These are phyloP conservation scores for Phanerodontia chrysosporium DNA, from an alignment of 768 basidiomycete species.

Conservation along the genomic window DNA sequence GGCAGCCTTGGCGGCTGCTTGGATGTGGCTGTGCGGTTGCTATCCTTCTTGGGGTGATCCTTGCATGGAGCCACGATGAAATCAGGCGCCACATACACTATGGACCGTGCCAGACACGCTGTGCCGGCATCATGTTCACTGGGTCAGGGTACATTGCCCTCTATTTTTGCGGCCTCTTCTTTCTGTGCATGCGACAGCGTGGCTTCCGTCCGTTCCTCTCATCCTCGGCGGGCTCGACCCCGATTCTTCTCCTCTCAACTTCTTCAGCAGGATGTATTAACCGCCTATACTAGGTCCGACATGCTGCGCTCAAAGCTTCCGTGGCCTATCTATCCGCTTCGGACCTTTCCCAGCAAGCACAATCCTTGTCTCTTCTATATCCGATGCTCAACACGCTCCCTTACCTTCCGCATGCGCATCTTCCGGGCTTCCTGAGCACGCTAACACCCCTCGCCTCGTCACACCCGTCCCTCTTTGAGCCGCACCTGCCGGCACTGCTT, in stretches of 20 bases:
- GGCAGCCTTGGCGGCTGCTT: neutral
- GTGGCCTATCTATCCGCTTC: constrained; percentile 64
- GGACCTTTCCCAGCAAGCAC: constrained; percentile 57
- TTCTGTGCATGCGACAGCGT: too few species aligned
- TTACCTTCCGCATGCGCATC: constrained; percentile 45
- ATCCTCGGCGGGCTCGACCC: too few species aligned
- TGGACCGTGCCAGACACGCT: neutral
- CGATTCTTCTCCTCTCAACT: too few species aligned
- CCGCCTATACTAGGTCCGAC: constrained; percentile 49
- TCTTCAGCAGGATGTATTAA: neutral
- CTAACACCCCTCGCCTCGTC: constrained; percentile 68
- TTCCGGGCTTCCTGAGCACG: constrained; percentile 62
- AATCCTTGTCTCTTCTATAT: constrained; percentile 55
- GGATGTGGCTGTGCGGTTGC: neutral
- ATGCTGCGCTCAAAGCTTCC: constrained; percentile 66
- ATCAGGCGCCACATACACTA: neutral
- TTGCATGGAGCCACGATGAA: neutral
- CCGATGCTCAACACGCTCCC: constrained; percentile 77
- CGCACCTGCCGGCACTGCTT: constrained; percentile 65
- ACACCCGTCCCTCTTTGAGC: constrained; percentile 67
- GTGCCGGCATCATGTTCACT: neutral
- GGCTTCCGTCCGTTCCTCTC: too few species aligned
- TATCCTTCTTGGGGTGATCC: neutral
- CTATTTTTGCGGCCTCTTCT: too few species aligned
- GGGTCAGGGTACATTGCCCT: too few species aligned